Base-by-base conservation (phyloP, 768 basidiomycete species). In the Chalciporus sphaerocephalus region DNA sequence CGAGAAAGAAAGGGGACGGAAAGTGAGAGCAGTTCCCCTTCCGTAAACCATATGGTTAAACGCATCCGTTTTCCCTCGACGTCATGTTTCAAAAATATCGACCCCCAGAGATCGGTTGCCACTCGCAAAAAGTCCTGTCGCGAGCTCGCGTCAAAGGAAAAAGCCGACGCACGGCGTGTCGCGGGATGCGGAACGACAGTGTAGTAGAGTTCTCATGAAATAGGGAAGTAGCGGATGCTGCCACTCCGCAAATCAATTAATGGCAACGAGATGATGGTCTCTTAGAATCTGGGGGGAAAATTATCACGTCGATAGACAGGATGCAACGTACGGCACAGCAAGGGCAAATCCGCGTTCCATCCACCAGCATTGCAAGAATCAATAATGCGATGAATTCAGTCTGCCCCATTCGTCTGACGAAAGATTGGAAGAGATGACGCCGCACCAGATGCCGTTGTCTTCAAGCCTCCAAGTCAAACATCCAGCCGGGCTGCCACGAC, bases 81-180 rank as follows among this genome's bases (percentile, higher is more conserved):
- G 30, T 32, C 30, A 32, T n/a, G 15, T 8, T 32, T 32, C 15
- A 32, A n/a, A 32, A 32, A n/a, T 32, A 32, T n/a, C 15, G 15
- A 32, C 13, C 3, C 27, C 12, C 27, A 12, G 12, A 7, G 30
- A n/a, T n/a, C n/a, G n/a, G n/a, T n/a, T n/a, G n/a, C n/a, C n/a
- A 6, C 30, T 15, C 13, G 28, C 6, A 15, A 15, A 30, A 41
- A 11, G 38, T 40, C 40, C 30, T 22, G 15, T 44, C 42, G 28
- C 25, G 38, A 46, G 27, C 5, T 17, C 24, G 10, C 5, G 38
- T n/a, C 16, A 37, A 34, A 34, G 42, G 46, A 16, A 37, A 40
- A 42, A 27, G 20, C 47, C 52, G 47, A 42, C 36, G 7, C 32
- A 24, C 30, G 44, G 39, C 38, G 24, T 23, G 22, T 50, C 34